Conservation (phyloP, 202 grass and related monocot genomes). For the Musa balbisiana region DNA sequence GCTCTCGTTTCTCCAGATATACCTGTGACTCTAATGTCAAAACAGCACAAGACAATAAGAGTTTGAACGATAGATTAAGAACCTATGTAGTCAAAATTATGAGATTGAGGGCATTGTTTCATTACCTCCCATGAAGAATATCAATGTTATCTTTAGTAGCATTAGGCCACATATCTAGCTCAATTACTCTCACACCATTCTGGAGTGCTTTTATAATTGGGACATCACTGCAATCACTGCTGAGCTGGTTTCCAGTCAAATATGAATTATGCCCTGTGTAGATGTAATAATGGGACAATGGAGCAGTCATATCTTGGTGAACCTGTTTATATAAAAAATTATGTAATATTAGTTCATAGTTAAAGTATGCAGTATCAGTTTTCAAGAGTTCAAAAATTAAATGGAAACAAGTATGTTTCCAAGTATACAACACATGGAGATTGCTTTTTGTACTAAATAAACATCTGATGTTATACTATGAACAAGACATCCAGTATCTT, state of each 20-base stretch:
- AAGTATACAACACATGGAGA: no score
- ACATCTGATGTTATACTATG: not conserved
- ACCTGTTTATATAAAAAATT: slow-evolving; percentile 35
- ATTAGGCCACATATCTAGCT: slow-evolving; percentile 97
- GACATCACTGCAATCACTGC: slow-evolving; percentile 91
- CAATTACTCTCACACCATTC: slow-evolving; percentile 84
- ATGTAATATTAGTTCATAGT: no score
- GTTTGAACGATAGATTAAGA: not conserved
- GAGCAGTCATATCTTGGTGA: slow-evolving; percentile 89
- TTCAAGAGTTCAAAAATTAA: no score
- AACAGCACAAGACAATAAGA: not conserved
- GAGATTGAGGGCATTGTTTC: not conserved
- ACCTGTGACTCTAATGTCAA: not conserved
- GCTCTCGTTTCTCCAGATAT: not conserved
- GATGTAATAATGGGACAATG: slow-evolving; percentile 89
- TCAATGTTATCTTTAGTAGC: slow-evolving; percentile 82
- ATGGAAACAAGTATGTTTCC: no score
- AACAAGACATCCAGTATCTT: not conserved
- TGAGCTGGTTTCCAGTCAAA: slow-evolving; percentile 93
- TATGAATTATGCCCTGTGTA: slow-evolving; percentile 98
- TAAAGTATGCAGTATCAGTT: not conserved
- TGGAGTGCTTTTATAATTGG: slow-evolving; percentile 91
- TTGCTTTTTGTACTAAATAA: no score
- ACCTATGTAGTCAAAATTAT: not conserved
- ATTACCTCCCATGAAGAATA: slow-evolving; percentile 94